Evolutionary conservation across 1,284 basidiomycete genomes (phyloP), one percentile per base, ranked within the genome.

Genomic region (Hortiboletus rubellus): DNA sequence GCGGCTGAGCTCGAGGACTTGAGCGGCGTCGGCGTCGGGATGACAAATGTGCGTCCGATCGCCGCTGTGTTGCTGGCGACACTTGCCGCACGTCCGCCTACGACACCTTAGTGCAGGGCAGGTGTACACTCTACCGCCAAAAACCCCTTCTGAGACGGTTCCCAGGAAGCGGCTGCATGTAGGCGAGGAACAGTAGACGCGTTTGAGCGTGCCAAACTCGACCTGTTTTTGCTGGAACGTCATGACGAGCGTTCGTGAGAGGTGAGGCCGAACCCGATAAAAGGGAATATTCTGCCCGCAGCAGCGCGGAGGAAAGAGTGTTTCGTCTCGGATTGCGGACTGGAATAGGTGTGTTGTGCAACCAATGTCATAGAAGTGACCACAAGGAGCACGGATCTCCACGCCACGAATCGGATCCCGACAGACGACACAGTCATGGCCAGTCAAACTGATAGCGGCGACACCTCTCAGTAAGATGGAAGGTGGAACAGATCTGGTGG

Each of bases 261-360:
- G 60, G 54, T 72, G 63, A 2, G 52, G 59, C 17, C 56, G 63
- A 37, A 77, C 70, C n/a, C 60, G 52, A 9, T 52, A 36, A 31
- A 74, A 49, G 7, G 74, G 66, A 36, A 81, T 72, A 3, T 56
- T 59, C 31, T 66, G 62, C 27, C 71, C 65, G 59, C 79, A 80
- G 63, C 79, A 81, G 12, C 76, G 72, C 43, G 79, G 77, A 6
- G 79, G 80, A 60, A 72, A 78, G 15, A 80, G 68, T 3, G 73
- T 66, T 57, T 79, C 77, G 52, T 79, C 78, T 18, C 66, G 66
- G 2, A 71, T 73, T 0, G 77, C 69, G 6, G 70, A 63, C 36
- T 73, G 60, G 59, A 78, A 74, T 45, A 81, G 72, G 24, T 72
- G 63, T 7, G 72, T 66, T 18, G 76, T 47, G 58, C 79, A 81